Evolutionary conservation across 2,329 filamentous ascomycete genomes (phyloP).

Genomic region (Cladosporium sp.): DNA sequence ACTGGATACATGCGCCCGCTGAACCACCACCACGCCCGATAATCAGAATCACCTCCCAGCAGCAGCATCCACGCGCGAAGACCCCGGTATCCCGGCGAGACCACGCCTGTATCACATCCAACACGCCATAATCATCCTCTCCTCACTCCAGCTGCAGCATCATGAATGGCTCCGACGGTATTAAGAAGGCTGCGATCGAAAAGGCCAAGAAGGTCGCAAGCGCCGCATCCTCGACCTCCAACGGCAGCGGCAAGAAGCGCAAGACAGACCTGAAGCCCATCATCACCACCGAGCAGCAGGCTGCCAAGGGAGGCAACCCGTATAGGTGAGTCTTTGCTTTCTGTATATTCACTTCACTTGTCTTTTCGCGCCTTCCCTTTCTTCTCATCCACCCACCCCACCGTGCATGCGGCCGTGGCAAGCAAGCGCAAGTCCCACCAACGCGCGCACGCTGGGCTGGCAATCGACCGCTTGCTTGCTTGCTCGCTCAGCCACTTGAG

Average conservation of each 20-base stretch:
- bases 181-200: conserved; percentile 66
- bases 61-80: not conserved
- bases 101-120: conserved; percentile 3
- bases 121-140: not conserved
- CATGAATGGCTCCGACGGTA: conserved; percentile 63
- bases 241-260: conserved; percentile 58
- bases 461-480: conserved; percentile 5
- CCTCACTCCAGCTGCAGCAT: conserved; percentile 45
- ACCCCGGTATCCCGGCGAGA: conserved; percentile 11
- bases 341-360: not conserved
- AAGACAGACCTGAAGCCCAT: conserved; percentile 73
- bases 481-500: conserved; percentile 19
- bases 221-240: conserved; percentile 47
- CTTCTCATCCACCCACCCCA: conserved; percentile 4
- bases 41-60: not conserved
- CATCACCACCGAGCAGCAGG: conserved; percentile 66
- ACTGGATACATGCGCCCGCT: conserved; percentile 18
- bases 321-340: conserved; percentile 42
- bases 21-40: not conserved
- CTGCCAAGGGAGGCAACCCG: conserved; percentile 47
- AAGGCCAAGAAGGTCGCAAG: conserved; percentile 67
- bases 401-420: conserved; percentile 7
- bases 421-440: not conserved
- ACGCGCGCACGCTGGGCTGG: conserved; percentile 7
- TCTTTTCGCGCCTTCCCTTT: conserved; percentile 8